Evolutionary conservation across 2,329 filamentous ascomycete species (phyloP), one percentile per base, ranked within the genome.

Genomic region (Lasiodiplodia citricola): DNA sequence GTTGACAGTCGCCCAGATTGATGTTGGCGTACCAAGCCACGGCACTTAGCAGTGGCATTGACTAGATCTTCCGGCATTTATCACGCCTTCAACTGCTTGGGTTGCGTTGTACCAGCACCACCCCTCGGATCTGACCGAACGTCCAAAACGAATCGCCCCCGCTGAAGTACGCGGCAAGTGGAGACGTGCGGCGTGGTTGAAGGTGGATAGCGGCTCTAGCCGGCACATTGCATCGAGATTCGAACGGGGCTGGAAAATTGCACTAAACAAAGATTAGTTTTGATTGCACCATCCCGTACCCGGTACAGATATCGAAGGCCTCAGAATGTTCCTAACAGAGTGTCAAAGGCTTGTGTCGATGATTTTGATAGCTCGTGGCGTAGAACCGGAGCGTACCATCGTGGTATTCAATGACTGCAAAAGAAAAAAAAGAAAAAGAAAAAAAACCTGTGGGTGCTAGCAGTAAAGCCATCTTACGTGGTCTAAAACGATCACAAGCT

Each of bases 221-320:
- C 56, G 56, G 41, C 25, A 37, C 56, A 3, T 63, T 23, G 41
- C 38, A 62, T 62, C 57, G 23, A 21, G 8, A 18, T 10, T 25
- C 25, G 25, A 18, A 7, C 18, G 37, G 35, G 23, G 18, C 18
- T 50, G 23, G 16, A 16, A 18, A 50, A 35, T 63, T n/a, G 25
- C 41, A 44, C 18, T 50, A 63, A 37, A 28, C 14, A 50, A 35
- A 31, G 2, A 21, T 50, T 37, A 37, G 58, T 16, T 11, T 63
- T 4, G 58, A 50, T 63, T 35, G 41, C 58, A 63, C 16, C 58
- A 63, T 51, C 58, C 35, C 58, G 28, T 51, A 51, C 31, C 7
- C 4, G 31, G 31, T 14, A 54, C 3, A 35, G 31, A 35, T 35
- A 35, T 10, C 7, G 31, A 7, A 8, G 10, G 7, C 10, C 8